Percentiles rank a stretch among this genome's conserved stretches.
These are phyloP conservation scores for Nakaseomyces sp. DNA, from an alignment of 1,139 yeast species.

Conservation along the genomic window DNA sequence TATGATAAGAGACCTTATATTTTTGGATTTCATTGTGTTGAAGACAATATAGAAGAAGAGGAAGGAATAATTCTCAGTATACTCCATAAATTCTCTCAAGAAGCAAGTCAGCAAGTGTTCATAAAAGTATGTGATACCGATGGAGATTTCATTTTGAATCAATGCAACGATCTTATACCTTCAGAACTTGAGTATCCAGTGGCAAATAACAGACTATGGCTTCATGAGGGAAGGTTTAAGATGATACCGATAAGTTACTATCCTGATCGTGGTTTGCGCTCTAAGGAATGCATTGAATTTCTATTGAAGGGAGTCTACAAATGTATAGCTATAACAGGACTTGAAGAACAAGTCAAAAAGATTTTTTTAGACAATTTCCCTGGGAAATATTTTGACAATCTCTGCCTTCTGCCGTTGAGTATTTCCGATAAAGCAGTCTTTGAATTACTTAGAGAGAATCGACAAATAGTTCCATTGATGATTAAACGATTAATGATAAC, in stretches of 20 bases:
- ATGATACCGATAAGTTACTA: constrained; percentile 28
- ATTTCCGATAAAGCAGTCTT: constrained; percentile 11
- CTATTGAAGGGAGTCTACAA: constrained; percentile 30
- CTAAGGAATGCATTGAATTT: constrained; percentile 33
- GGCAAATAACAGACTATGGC: constrained; percentile 28
- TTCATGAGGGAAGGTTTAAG: constrained; percentile 24
- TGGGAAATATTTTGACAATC: constrained; percentile 9
- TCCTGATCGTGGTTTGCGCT: constrained; percentile 27
- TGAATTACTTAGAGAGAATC: constrained; percentile 12
- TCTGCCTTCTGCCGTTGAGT: constrained; percentile 13
- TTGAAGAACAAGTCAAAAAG: constrained; percentile 15
- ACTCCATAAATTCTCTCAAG: constrained; percentile 32
- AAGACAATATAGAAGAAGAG: constrained; percentile 23
- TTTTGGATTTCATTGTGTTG: constrained; percentile 25
- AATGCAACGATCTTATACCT: constrained; percentile 38
- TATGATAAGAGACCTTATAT: constrained; percentile 13
- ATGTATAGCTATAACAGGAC: constrained; percentile 18
- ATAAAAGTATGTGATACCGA: constrained; percentile 47
- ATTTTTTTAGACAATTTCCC: constrained; percentile 16
- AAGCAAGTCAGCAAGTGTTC: constrained; percentile 32
- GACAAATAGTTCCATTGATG: constrained; percentile 16
- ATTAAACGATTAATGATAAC: constrained; percentile 10
- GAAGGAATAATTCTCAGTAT: constrained; percentile 33
- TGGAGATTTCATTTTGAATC: constrained; percentile 48
- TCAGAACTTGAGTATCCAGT: constrained; percentile 27